Conservation (phyloP, 1,284 basidiomycete genomes). For the Coriolopsis trogii region DNA sequence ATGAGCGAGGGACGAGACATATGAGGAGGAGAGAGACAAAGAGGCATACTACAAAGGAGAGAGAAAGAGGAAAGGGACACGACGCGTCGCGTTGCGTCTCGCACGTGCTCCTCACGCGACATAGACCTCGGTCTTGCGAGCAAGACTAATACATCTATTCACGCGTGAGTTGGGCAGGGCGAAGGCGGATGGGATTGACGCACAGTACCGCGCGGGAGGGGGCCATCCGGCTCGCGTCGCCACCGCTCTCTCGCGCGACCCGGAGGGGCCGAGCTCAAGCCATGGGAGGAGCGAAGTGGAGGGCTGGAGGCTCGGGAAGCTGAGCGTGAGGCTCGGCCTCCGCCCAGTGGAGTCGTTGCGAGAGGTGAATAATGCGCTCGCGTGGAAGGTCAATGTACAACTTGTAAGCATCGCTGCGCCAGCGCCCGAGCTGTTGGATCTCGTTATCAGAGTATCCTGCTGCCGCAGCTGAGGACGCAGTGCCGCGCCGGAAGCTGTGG, state of each 20-base stretch:
- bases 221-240: too few relatives aligned
- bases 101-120: too few relatives aligned
- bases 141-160: too few relatives aligned
- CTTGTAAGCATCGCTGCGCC: conserved; percentile 39
- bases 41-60: too few relatives aligned
- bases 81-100: too few relatives aligned
- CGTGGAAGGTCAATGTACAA: conserved; percentile 35
- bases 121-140: too few relatives aligned
- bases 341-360: conserved; percentile 34
- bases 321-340: conserved; percentile 14
- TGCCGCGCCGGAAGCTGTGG: conserved; percentile 27
- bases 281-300: conserved; percentile 6
- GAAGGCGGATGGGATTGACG: too few relatives aligned
- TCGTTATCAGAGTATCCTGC: conserved; percentile 36
- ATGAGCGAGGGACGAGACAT: too few relatives aligned
- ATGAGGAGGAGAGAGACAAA: too few relatives aligned
- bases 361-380: conserved; percentile 31
- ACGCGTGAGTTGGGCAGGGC: too few relatives aligned
- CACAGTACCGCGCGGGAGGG: too few relatives aligned
- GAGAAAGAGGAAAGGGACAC: too few relatives aligned
- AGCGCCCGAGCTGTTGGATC: conserved; percentile 39
- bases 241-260: conserved; percentile 13
- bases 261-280: conserved; percentile 15
- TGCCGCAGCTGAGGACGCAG: conserved; percentile 32
- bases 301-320: conserved; percentile 7